These are phyloP conservation scores for Trichoderma citrinoviride DNA, from an alignment of 2,329 filamentous ascomycete genomes.

Conservation along the genomic window DNA sequence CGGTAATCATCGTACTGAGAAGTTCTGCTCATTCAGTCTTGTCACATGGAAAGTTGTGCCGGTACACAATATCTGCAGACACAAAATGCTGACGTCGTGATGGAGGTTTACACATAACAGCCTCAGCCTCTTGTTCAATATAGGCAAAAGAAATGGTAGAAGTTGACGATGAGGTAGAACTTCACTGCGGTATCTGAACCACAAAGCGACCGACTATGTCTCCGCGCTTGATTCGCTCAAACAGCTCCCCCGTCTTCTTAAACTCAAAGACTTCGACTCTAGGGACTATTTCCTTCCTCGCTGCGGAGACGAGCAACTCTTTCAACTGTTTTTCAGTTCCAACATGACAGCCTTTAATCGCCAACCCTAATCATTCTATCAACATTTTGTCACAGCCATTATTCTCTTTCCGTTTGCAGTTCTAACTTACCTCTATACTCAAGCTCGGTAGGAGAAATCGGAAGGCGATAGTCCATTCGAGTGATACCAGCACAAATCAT, in stretches of 20 bases:
- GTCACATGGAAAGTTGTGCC: too few relatives aligned
- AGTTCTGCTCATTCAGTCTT: too few relatives aligned
- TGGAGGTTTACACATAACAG: too few relatives aligned
- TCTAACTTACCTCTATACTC: background rate
- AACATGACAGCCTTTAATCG: background rate
- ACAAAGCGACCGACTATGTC: background rate
- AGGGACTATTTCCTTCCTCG: background rate
- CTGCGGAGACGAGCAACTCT: background rate
- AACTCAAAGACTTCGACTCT: constrained; percentile 4
- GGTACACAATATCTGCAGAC: too few relatives aligned
- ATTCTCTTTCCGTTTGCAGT: background rate
- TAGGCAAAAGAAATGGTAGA: too few relatives aligned
- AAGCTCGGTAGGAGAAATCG: background rate
- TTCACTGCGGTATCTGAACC: background rate
- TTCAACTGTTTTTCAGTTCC: background rate
- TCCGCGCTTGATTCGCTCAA: constrained; percentile 1
- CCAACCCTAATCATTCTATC: background rate
- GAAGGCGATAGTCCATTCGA: background rate
- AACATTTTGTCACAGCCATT: background rate
- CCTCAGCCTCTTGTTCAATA: too few relatives aligned
- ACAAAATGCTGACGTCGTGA: too few relatives aligned
- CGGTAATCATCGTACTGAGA: too few relatives aligned
- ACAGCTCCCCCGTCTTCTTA: background rate
- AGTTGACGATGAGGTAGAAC: too few relatives aligned
- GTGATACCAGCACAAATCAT: constrained; percentile 2